These are phyloP conservation scores for Penicillium goetzii DNA, from an alignment of 495 filamentous ascomycete species.

Conservation along the genomic window DNA sequence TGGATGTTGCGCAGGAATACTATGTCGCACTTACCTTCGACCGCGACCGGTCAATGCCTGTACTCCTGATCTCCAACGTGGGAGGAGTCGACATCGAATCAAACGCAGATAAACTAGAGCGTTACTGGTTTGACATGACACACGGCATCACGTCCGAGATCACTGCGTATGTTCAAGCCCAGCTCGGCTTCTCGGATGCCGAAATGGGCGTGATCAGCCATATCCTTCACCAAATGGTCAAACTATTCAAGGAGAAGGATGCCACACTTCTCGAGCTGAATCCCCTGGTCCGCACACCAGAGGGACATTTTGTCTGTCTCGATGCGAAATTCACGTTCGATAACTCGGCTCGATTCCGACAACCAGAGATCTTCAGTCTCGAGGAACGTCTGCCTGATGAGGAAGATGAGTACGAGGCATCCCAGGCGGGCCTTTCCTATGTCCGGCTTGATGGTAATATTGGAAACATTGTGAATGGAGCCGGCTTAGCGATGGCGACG, in stretches of 20 bases:
- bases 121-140: conserved; percentile 30
- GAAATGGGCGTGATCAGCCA: conserved; percentile 29
- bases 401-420: conserved; percentile 29
- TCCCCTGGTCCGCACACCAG: conserved; percentile 34
- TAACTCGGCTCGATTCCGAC: conserved; percentile 32
- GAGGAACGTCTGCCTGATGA: conserved; percentile 26
- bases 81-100: conserved; percentile 41
- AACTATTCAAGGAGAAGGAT: conserved; percentile 39
- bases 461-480: conserved; percentile 42
- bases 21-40: conserved; percentile 43
- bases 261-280: conserved; percentile 42
- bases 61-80: conserved; percentile 35
- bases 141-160: conserved; percentile 32
- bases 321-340: conserved; percentile 41
- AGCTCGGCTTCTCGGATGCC: conserved; percentile 29
- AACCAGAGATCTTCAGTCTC: conserved; percentile 30
- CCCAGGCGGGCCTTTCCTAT: conserved; percentile 33
- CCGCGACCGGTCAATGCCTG: conserved; percentile 31
- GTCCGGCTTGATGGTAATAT: conserved; percentile 39
- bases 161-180: conserved; percentile 27
- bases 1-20: conserved; percentile 34
- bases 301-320: conserved; percentile 33
- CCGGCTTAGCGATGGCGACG: conserved; percentile 42
- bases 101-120: conserved; percentile 32
- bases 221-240: conserved; percentile 33